Evolutionary conservation across 805 yeast genomes (phyloP).

Genomic region (Schwanniomyces polymorphus): DNA sequence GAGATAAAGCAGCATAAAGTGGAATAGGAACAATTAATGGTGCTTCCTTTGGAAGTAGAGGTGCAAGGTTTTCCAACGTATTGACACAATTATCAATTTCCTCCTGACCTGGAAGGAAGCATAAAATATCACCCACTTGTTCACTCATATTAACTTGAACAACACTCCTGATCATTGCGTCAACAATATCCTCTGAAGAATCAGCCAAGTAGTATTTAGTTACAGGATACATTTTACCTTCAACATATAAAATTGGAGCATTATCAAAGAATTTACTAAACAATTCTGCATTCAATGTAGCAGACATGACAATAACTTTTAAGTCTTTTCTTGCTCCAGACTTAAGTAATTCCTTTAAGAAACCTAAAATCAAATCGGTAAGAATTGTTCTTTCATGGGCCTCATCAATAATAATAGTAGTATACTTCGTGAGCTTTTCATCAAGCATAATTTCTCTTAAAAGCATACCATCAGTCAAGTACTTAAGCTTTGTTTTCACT

Average conservation of each 20-base stretch:
- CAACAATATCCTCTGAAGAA: slow-evolving; percentile 81
- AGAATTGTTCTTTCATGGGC: slow-evolving; percentile 96
- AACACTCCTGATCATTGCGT: slow-evolving; percentile 68
- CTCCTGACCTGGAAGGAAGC: slow-evolving; percentile 95
- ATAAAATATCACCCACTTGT: slow-evolving; percentile 85
- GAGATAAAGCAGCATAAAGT: slow-evolving; percentile 90
- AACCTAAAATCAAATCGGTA: slow-evolving; percentile 88
- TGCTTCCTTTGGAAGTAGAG: slow-evolving; percentile 67
- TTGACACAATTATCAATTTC: slow-evolving; percentile 87
- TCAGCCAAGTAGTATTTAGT: slow-evolving; percentile 63
- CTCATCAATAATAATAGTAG: slow-evolving; percentile 85
- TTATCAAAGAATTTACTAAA: slow-evolving; percentile 75
- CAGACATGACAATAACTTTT: slow-evolving; percentile 87
- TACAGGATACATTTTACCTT: slow-evolving; percentile 89
- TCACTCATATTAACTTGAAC: slow-evolving; percentile 80
- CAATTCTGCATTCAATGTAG: slow-evolving; percentile 89
- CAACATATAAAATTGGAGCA: slow-evolving; percentile 84
- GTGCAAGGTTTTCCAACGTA: slow-evolving; percentile 58
- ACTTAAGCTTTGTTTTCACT: slow-evolving; percentile 67
- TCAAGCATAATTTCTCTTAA: slow-evolving; percentile 87
- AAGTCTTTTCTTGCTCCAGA: slow-evolving; percentile 55
- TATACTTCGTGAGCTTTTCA: slow-evolving; percentile 59
- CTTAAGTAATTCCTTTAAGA: slow-evolving; percentile 65
- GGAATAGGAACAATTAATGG: slow-evolving; percentile 80
- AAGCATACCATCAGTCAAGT: slow-evolving; percentile 96